A percentile compares a stretch with the other conserved stretches of the same genome.
These are phyloP conservation scores for Raphanus raphanistrum DNA, from an alignment of 345 rosid genomes.

Conservation along the genomic window DNA sequence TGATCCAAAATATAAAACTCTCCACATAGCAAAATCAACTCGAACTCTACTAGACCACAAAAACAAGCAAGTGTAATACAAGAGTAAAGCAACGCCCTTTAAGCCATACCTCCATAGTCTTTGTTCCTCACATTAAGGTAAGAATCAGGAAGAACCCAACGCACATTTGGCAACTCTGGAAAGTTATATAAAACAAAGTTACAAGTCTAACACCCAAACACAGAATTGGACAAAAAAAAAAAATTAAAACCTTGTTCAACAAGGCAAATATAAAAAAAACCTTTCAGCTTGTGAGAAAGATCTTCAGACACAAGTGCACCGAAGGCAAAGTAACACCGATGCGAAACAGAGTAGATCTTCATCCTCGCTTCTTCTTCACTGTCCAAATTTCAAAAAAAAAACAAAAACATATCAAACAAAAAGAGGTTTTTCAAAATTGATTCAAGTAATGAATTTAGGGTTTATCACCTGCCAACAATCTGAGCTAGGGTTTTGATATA, in stretches of 20 bases:
- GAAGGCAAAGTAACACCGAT: constrained; percentile 68
- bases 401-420: neutral
- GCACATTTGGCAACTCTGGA: constrained; percentile 70
- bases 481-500: constrained; percentile 72
- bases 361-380: constrained; percentile 88
- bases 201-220: neutral
- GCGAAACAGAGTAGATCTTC: constrained; percentile 75
- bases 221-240: neutral
- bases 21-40: neutral
- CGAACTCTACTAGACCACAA: too few relatives aligned
- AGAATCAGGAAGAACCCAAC: constrained; percentile 85
- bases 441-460: neutral
- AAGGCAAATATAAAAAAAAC: constrained; percentile 31
- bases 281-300: constrained; percentile 67
- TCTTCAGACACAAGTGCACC: constrained; percentile 80
- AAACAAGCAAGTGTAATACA: too few relatives aligned
- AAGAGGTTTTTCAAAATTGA: neutral
- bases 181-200: neutral
- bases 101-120: constrained; percentile 79
- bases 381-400: neutral
- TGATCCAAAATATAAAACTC: neutral
- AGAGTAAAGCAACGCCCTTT: neutral
- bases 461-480: constrained; percentile 70
- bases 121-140: constrained; percentile 86
- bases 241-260: neutral